Conservation (phyloP, 2,329 filamentous ascomycete species). For the Nemania diffusa region DNA sequence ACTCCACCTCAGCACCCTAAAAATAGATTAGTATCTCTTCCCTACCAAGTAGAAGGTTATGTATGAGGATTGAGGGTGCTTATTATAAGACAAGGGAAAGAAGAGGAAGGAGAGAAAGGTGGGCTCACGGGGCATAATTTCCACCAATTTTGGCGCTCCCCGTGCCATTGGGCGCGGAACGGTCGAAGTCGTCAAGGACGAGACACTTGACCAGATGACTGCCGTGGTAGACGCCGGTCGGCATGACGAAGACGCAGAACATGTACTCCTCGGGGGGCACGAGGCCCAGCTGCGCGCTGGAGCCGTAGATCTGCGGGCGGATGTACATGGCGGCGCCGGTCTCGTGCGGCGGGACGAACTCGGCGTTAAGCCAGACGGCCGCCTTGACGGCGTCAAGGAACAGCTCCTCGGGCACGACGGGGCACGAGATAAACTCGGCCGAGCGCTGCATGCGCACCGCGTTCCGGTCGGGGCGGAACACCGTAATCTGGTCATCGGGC, state of each 20-base stretch:
- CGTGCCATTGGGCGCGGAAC: conserved; percentile 89
- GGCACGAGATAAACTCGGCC: conserved; percentile 84
- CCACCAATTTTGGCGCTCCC: conserved; percentile 94
- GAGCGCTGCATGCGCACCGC: conserved; percentile 86
- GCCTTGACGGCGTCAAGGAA: conserved; percentile 82
- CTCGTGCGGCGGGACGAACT: conserved; percentile 87
- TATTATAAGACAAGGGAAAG: not conserved
- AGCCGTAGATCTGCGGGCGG: conserved; percentile 88
- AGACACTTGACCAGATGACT: conserved; percentile 86
- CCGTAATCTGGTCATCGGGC: conserved; percentile 76
- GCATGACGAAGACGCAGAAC: conserved; percentile 89
- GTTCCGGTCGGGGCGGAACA: conserved; percentile 91
- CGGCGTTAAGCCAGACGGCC: conserved; percentile 88
- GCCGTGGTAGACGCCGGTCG: conserved; percentile 94
- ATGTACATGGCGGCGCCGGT: conserved; percentile 94
- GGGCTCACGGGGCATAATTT: conserved; percentile 83
- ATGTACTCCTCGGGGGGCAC: conserved; percentile 91
- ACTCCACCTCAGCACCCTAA: conserved; percentile 79
- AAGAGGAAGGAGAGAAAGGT: not conserved
- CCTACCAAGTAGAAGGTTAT: not conserved
- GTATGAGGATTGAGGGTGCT: not conserved
- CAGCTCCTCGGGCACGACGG: conserved; percentile 77
- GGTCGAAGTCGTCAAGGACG: conserved; percentile 92
- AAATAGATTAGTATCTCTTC: not conserved
- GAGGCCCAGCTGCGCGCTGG: conserved; percentile 85